Base-by-base conservation (phyloP, 108 stramenopile species). In the Discostella pseudostelligera region DNA sequence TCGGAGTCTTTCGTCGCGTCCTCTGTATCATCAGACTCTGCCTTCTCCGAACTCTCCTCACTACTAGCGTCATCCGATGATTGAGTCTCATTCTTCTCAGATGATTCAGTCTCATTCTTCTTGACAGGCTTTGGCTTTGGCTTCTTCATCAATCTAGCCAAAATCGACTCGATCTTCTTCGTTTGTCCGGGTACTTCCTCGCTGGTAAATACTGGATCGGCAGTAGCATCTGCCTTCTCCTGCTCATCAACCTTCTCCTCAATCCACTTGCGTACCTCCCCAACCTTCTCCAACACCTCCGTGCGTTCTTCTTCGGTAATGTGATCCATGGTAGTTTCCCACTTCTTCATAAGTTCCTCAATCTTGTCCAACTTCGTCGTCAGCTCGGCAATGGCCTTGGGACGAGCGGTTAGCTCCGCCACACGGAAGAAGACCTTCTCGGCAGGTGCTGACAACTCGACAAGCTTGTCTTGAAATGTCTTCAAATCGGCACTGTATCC, bases 251-350 rank as follows among this genome's bases (percentile, higher is more conserved):
- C 81, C 49, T 86, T 87, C 51, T 91, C 88, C 12, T 81, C 62
- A 28, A 98, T 69, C 95, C 95, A 96, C 24, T 62, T 80, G 26
- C 70, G 70, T 12, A 84, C 87, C 43, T 76, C 78, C 25, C 71
- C 84, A 9, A 96, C 83, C 74, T 87, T 89, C 25, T 71, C 82
- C 44, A 83, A 35, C 6, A 96, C 90, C 20, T 94, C 90, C 19
- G 69, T 67, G 20, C 88, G 84, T 78, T 98, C 97, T 36, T 93
- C 95, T 49, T 96, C 95, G 4, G 96, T 95, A 19, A 99, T 81
- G 39, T 96, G 93, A 9, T 93, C 81, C 83, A 82, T 84, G 44
- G 81, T 78, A 8, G 74, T 83, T 59, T 90, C 82, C 98, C 97
- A 99, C 59, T 93, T 87, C 39, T 80, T 82, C 79, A 94, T 83